These are phyloP conservation scores for Blumeriella jaapii DNA, from an alignment of 2,329 filamentous ascomycete species.

Conservation along the genomic window DNA sequence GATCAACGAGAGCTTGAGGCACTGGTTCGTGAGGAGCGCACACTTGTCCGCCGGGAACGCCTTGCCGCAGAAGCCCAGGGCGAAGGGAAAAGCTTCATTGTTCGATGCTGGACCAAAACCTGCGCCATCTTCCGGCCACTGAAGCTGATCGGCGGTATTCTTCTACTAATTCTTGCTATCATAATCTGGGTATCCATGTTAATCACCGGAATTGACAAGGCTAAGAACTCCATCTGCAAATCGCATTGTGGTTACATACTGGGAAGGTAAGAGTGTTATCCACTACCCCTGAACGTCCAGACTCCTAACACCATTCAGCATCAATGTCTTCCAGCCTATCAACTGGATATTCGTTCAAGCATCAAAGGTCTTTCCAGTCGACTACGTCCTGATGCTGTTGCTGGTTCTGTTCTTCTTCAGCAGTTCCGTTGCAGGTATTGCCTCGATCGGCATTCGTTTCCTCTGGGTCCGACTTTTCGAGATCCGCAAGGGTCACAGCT, in stretches of 20 bases:
- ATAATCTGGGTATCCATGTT: slow-evolving; percentile 86
- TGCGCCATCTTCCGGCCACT: slow-evolving; percentile 77
- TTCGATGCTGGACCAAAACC: slow-evolving; percentile 66
- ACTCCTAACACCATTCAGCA: slow-evolving; percentile 33
- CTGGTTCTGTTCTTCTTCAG: slow-evolving; percentile 80
- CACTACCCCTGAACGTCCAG: not conserved
- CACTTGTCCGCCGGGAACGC: slow-evolving; percentile 77
- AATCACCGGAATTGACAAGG: slow-evolving; percentile 91
- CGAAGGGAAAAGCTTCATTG: slow-evolving; percentile 62
- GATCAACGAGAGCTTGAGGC: slow-evolving; percentile 82
- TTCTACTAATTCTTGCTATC: slow-evolving; percentile 63
- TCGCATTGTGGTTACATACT: slow-evolving; percentile 85
- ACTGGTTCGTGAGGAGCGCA: slow-evolving; percentile 81
- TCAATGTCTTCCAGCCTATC: slow-evolving; percentile 89
- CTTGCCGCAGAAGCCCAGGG: slow-evolving; percentile 74
- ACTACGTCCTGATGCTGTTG: slow-evolving; percentile 81
- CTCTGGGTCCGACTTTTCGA: slow-evolving; percentile 90
- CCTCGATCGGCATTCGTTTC: slow-evolving; percentile 84
- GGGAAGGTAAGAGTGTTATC: slow-evolving; percentile 32
- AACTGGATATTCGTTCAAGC: slow-evolving; percentile 81
- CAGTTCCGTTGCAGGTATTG: slow-evolving; percentile 77
- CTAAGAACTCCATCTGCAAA: slow-evolving; percentile 89
- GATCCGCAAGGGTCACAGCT: slow-evolving; percentile 78
- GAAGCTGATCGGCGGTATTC: slow-evolving; percentile 73
- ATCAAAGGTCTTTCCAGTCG: slow-evolving; percentile 75